These are phyloP conservation scores for Hyaloscypha finlandica DNA, from an alignment of 495 filamentous ascomycete species.

Conservation along the genomic window DNA sequence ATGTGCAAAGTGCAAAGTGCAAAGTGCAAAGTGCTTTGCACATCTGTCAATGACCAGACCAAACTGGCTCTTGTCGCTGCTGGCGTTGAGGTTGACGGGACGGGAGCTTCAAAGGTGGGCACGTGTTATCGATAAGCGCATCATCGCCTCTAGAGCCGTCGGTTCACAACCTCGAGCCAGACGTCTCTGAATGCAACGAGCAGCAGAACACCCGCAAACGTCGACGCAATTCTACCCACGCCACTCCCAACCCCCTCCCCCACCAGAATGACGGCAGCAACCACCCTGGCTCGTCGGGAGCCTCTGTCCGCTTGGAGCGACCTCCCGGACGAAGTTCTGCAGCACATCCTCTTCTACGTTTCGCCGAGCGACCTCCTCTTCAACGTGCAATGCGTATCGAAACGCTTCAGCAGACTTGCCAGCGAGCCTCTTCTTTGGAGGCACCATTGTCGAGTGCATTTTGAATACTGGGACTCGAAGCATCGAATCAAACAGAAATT, in stretches of 20 bases:
- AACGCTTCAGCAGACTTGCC: conserved; percentile 62
- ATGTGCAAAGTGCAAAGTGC: too few species aligned
- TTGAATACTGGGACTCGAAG: conserved; percentile 69
- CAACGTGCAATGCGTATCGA: conserved; percentile 59
- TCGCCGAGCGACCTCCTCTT: conserved; percentile 53
- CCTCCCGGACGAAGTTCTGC: conserved; percentile 76
- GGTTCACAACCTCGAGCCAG: not conserved
- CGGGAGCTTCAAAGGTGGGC: too few species aligned
- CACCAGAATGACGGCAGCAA: not conserved
- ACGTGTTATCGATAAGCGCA: too few species aligned
- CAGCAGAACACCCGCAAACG: not conserved
- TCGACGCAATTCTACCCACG: not conserved
- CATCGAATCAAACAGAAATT: conserved; percentile 66
- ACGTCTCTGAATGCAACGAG: not conserved
- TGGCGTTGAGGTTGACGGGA: too few species aligned
- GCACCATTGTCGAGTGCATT: conserved; percentile 65
- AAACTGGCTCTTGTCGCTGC: too few species aligned
- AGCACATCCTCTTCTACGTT: conserved; percentile 64
- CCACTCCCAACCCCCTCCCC: not conserved
- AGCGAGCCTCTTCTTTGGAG: conserved; percentile 79
- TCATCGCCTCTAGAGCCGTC: too few species aligned
- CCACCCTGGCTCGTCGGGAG: not conserved
- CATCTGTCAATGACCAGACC: too few species aligned
- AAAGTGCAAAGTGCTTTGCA: too few species aligned
- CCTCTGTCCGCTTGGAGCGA: conserved; percentile 14